A percentile compares a stretch with the other conserved stretches of the same genome.
These are phyloP conservation scores for Fusarium siculi DNA, from an alignment of 2,329 filamentous ascomycete genomes.

Conservation along the genomic window DNA sequence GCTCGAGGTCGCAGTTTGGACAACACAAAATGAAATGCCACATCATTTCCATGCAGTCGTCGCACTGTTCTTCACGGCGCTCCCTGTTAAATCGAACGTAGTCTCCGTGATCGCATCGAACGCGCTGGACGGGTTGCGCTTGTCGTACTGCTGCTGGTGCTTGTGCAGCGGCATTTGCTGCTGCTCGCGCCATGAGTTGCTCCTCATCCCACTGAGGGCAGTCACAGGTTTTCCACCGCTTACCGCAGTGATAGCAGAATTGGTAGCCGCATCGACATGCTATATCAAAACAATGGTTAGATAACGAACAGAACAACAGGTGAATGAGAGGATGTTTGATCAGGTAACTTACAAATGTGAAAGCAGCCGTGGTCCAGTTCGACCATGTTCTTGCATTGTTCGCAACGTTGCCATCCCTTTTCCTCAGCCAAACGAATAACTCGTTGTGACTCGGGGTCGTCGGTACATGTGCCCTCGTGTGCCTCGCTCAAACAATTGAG, in stretches of 20 bases:
- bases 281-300: not conserved
- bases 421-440: rapidly evolving
- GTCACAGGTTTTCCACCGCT: no score
- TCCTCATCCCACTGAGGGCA: no score
- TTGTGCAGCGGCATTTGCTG: not conserved
- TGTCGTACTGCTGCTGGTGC: not conserved
- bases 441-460: not conserved
- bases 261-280: no score
- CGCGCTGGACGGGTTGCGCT: not conserved
- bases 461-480: not conserved
- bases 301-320: not conserved
- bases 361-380: rapidly evolving
- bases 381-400: not conserved
- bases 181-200: no score
- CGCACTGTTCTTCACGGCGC: not conserved
- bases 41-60: not conserved
- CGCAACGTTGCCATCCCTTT: rapidly evolving
- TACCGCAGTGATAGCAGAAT: no score
- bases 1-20: rapidly evolving
- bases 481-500: not conserved
- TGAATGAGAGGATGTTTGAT: no score
- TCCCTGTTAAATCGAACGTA: no score
- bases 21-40: not conserved
- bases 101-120: not conserved
- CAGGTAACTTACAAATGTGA: not conserved